A percentile compares a stretch with the other conserved stretches of the same genome.
phyloP scores from a whole-genome alignment of 2,329 filamentous ascomycete genomes.

The Aspergillus glaucus region DNA sequence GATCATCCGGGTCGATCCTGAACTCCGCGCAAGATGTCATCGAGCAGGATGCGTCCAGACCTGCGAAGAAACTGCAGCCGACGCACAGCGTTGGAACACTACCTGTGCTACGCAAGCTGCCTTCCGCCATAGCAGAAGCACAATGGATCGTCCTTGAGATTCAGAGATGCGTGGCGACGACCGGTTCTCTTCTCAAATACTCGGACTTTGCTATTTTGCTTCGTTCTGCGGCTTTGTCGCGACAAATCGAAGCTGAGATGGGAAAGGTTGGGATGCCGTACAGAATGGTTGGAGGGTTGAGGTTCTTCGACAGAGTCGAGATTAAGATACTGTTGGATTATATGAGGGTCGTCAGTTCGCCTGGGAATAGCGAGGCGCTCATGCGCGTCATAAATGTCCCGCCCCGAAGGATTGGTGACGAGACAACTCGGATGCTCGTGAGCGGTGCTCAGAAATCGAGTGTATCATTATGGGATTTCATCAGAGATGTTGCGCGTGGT shows the following conservation, averaged over 20 bases:
- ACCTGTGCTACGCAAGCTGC: slow-evolving; percentile 73
- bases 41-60: slow-evolving; percentile 76
- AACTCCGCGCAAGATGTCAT: slow-evolving; percentile 77
- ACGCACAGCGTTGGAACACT: slow-evolving; percentile 73
- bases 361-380: slow-evolving; percentile 80
- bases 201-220: slow-evolving; percentile 82
- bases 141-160: slow-evolving; percentile 87
- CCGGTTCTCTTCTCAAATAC: slow-evolving; percentile 64
- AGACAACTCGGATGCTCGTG: slow-evolving; percentile 65
- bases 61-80: slow-evolving; percentile 70
- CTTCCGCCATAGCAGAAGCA: slow-evolving; percentile 65
- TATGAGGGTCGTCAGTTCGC: slow-evolving; percentile 74
- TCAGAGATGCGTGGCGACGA: slow-evolving; percentile 61
- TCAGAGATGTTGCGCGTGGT: slow-evolving; percentile 55
- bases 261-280: slow-evolving; percentile 79
- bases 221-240: slow-evolving; percentile 74
- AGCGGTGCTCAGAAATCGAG: slow-evolving; percentile 68
- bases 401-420: slow-evolving; percentile 71
- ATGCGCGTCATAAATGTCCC: slow-evolving; percentile 80
- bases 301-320: slow-evolving; percentile 88
- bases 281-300: slow-evolving; percentile 82
- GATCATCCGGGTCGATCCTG: slow-evolving; percentile 81
- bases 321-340: slow-evolving; percentile 86
- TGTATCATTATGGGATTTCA: slow-evolving; percentile 68
- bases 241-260: slow-evolving; percentile 77